A percentile compares a stretch with the other conserved stretches of the same genome.
phyloP scores from a whole-genome alignment of 2,329 filamentous ascomycete genomes.

The Cladosporium velox region DNA sequence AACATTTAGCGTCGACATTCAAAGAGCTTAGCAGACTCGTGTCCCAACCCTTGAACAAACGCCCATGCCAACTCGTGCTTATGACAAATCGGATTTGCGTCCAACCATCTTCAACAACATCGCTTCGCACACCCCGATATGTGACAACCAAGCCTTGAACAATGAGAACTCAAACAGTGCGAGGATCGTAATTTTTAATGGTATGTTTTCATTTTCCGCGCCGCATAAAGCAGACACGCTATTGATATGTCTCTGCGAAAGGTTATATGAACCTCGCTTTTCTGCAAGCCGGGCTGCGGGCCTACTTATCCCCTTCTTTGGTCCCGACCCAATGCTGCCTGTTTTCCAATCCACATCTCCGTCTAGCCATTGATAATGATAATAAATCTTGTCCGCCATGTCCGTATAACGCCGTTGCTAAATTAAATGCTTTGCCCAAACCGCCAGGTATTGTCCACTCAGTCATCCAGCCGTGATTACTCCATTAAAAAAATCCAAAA shows the following conservation, averaged over 20 bases:
- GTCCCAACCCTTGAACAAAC: not conserved
- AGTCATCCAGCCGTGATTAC: constrained; percentile 18
- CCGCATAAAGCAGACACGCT: not conserved
- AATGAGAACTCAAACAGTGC: not conserved
- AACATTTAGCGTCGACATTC: not conserved
- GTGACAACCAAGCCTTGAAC: not conserved
- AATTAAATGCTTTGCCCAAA: constrained; percentile 33
- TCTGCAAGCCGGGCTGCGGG: not conserved
- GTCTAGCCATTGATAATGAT: not conserved
- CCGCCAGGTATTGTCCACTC: constrained; percentile 20
- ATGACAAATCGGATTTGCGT: not conserved
- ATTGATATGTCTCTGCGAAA: not conserved
- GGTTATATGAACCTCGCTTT: not conserved
- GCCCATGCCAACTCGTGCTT: not conserved
- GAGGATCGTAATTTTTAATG: not conserved
- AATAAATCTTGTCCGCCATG: not conserved
- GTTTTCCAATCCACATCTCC: not conserved
- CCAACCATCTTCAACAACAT: not conserved
- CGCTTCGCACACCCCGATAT: not conserved
- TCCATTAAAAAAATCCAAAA: constrained; percentile 23
- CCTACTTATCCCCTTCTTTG: not conserved
- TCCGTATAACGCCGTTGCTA: constrained; percentile 44
- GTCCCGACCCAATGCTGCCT: not conserved
- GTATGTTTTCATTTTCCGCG: not conserved
- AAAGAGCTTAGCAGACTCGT: not conserved